Conservation (phyloP, 2,329 filamentous ascomycete genomes). For the Colletotrichum chrysophilum region DNA sequence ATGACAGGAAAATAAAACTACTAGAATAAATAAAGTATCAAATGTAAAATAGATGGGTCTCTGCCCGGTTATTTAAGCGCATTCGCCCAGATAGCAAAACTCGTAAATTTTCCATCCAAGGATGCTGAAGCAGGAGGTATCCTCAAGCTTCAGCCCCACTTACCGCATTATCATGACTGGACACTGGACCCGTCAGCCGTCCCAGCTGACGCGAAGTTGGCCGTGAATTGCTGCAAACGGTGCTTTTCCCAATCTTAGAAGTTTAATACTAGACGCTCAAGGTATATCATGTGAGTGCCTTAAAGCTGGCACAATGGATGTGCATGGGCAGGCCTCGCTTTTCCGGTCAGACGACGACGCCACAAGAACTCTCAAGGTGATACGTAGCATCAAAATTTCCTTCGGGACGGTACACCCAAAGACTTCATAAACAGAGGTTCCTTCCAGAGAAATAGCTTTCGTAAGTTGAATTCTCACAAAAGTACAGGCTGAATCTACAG, state of each 20-base stretch:
- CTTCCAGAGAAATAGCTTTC: background rate
- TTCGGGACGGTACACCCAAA: background rate
- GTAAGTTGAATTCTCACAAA: background rate
- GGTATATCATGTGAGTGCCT: background rate
- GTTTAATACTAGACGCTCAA: background rate
- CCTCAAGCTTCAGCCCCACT: background rate
- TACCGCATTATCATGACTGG: background rate
- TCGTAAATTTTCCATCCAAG: background rate
- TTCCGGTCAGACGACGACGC: background rate
- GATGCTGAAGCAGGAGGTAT: background rate
- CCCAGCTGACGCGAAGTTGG: background rate
- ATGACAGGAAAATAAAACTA: too few species aligned
- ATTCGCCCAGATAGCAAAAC: background rate
- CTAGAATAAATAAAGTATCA: too few species aligned
- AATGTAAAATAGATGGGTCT: background rate
- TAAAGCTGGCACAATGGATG: rapidly evolving
- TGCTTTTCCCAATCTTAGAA: background rate
- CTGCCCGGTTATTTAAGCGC: rapidly evolving
- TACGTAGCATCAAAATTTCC: background rate
- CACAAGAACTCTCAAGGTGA: background rate
- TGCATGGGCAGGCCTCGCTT: background rate
- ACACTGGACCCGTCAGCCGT: background rate
- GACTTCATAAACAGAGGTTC: background rate
- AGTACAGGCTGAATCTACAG: background rate
- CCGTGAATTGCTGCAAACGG: background rate